Evolutionary conservation across 2,329 filamentous ascomycete species (phyloP), one percentile per base, ranked within the genome.

Genomic region (Fusarium sp.): DNA sequence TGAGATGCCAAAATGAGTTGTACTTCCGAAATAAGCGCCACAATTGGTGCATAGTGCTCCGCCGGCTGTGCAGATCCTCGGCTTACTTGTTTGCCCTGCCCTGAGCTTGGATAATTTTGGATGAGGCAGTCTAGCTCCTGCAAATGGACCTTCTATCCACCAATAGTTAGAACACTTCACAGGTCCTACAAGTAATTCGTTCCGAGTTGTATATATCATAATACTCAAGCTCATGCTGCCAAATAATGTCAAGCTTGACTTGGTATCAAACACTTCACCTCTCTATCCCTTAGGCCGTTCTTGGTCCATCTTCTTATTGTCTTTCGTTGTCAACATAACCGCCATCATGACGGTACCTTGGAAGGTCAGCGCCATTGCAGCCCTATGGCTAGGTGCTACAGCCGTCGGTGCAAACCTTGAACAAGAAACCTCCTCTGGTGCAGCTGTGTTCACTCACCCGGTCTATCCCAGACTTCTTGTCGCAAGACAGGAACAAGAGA

Each of bases 221-320:
- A 19, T 25, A 15, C 9, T 58, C 12, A 6, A 10, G 4, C 38
- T 10, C 59, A 5, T 11, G 21, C 8, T 32, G 21, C 2, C 50
- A 4, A 19, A 13, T 15, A 8, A 8, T 6, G 38, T 9, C 9
- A 25, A 1, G 9, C 3, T 53, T n/a, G 7, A 28, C 19, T 30
- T 18, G 8, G 15, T 12, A 42, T 21, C 28, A 10, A 5, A 9
- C 19, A 10, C 16, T 33, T 35, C 8, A 2, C 4, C 6, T 42
- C 3, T 60, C 44, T 5, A n/a, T 21, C 3, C 6, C 6, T 0
- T 15, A 3, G 18, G 9, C 10, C 9, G 4, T 49, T 2, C 9
- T 8, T n/a, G 25, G 28, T 12, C 6, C 9, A n/a, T n/a, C 2
- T 2, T 6, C n/a, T n/a, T 30, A 18, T 10, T 28, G 3, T 35